phyloP scores from a whole-genome alignment of 202 grass and related monocot genomes.

The Bolboschoenoplectus hybrid region DNA sequence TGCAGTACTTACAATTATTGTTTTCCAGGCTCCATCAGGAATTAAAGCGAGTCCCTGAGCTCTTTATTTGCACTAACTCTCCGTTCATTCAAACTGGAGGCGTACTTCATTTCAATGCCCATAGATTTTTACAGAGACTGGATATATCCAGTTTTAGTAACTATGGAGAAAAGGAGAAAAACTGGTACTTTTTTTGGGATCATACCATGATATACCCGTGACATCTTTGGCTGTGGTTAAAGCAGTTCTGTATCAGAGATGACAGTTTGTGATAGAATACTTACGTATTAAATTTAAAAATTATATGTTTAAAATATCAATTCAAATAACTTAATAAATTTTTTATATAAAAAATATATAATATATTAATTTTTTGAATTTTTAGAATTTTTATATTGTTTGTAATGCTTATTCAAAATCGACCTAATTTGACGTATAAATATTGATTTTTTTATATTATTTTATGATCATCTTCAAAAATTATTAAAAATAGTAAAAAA shows the following conservation, averaged over 20 bases:
- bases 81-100: neutral
- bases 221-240: neutral
- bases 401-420: too few relatives aligned
- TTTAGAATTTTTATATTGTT: too few relatives aligned
- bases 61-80: neutral
- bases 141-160: neutral
- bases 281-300: too few relatives aligned
- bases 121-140: neutral
- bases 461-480: too few relatives aligned
- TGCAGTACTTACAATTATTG: slow-evolving; percentile 35
- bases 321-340: too few relatives aligned
- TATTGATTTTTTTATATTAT: too few relatives aligned
- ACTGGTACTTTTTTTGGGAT: neutral
- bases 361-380: too few relatives aligned
- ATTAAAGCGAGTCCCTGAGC: neutral
- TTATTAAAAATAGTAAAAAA: too few relatives aligned
- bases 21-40: neutral
- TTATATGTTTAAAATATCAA: too few relatives aligned
- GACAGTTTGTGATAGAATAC: neutral
- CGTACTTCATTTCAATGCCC: too few relatives aligned
- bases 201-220: slow-evolving; percentile 14
- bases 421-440: too few relatives aligned
- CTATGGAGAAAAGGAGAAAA: neutral
- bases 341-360: too few relatives aligned
- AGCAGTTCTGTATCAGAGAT: neutral